phyloP scores from a whole-genome alignment of 2,329 filamentous ascomycete genomes.

The Tolypocladium guangdongense region DNA sequence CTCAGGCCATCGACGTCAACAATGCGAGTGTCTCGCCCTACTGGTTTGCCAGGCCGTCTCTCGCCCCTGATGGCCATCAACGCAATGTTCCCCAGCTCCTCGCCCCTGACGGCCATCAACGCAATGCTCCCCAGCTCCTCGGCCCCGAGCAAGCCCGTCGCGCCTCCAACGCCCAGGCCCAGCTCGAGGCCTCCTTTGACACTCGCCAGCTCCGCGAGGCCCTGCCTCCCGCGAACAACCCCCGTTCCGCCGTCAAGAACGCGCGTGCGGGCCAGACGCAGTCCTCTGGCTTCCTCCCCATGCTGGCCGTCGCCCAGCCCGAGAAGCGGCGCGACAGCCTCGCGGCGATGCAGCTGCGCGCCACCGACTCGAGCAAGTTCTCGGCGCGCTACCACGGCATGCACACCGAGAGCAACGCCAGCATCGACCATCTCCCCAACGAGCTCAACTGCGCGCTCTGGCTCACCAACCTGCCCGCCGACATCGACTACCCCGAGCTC shows the following conservation, averaged over 20 bases:
- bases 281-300: slow-evolving; percentile 9
- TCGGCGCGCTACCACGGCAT: slow-evolving; percentile 25
- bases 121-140: neutral
- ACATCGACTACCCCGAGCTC: slow-evolving; percentile 30
- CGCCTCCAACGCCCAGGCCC: neutral
- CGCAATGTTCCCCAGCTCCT: no score
- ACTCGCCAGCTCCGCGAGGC: neutral
- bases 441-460: slow-evolving; percentile 40
- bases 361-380: slow-evolving; percentile 10
- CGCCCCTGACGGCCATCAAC: neutral
- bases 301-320: slow-evolving; percentile 11
- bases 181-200: neutral
- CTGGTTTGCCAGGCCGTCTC: neutral
- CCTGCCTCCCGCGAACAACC: neutral
- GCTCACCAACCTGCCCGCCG: slow-evolving; percentile 37
- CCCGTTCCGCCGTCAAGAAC: neutral
- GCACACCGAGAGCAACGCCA: slow-evolving; percentile 24
- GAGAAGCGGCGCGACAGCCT: slow-evolving; percentile 5
- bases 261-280: neutral
- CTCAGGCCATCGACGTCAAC: neutral
- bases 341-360: neutral
- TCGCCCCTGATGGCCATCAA: no score
- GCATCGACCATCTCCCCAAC: slow-evolving; percentile 16
- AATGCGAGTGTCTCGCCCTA: neutral
- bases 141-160: neutral